These are phyloP conservation scores for Adansonia rubrostipa DNA, from an alignment of 441 rosid genomes.

Conservation along the genomic window DNA sequence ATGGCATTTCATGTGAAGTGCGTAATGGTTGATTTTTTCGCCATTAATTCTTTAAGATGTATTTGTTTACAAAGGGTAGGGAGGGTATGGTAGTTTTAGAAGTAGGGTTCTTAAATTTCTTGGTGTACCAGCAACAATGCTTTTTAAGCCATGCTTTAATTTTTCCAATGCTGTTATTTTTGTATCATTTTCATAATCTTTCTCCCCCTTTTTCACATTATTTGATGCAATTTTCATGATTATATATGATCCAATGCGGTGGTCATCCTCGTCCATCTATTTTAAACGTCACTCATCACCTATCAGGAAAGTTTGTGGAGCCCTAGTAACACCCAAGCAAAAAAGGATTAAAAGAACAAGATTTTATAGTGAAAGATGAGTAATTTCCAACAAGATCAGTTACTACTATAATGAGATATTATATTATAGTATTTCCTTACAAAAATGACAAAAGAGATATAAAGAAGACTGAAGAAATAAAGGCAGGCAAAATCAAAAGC, in stretches of 20 bases:
- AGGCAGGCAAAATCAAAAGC: not conserved
- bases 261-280: not conserved
- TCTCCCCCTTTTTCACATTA: not conserved
- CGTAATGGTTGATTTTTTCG: not conserved
- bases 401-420: constrained; percentile 21
- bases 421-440: not conserved
- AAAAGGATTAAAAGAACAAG: not conserved
- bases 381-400: not conserved
- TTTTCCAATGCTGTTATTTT: not conserved
- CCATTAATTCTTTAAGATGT: not conserved
- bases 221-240: not conserved
- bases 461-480: not conserved
- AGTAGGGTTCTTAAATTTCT: not conserved
- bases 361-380: not conserved
- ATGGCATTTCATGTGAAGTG: constrained; percentile 9
- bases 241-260: not conserved
- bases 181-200: not conserved
- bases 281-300: no score
- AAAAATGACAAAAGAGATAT: not conserved
- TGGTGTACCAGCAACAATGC: constrained; percentile 2
- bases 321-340: not conserved
- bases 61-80: not conserved
- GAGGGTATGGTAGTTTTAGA: constrained; percentile 11
- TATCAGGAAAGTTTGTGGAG: no score
- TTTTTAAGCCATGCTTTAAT: not conserved